These are phyloP conservation scores for Hypsizygus ulmarius DNA, from an alignment of 1,284 basidiomycete genomes.

Conservation along the genomic window DNA sequence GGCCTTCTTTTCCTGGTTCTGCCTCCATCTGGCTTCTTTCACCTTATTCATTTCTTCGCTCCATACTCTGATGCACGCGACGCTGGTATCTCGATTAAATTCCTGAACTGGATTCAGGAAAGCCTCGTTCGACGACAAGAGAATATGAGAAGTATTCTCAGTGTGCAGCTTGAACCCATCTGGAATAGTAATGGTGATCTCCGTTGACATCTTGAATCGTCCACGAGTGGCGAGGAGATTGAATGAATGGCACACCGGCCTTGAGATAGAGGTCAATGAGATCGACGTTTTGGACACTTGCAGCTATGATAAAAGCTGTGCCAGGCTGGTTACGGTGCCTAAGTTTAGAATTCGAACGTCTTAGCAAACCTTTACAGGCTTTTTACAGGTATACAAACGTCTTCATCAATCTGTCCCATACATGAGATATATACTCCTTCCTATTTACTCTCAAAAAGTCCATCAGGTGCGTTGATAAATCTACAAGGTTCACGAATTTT, in stretches of 20 bases:
- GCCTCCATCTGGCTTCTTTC: conserved; percentile 62
- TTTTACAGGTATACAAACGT: no score
- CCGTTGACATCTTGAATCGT: conserved; percentile 19
- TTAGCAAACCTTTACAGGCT: no score
- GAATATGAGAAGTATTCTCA: conserved; percentile 83
- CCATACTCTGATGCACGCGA: conserved; percentile 88
- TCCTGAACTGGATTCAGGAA: conserved; percentile 99
- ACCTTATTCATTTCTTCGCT: conserved; percentile 66
- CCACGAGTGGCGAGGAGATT: not conserved
- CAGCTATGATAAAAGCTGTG: not conserved
- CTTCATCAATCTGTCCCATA: no score
- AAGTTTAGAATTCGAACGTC: no score
- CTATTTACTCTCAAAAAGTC: no score
- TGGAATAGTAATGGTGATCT: conserved; percentile 46
- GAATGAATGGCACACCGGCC: conserved; percentile 21
- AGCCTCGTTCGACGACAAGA: conserved; percentile 78
- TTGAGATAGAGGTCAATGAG: conserved; percentile 8
- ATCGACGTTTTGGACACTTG: conserved; percentile 9
- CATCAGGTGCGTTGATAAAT: no score
- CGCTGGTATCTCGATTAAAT: conserved; percentile 94
- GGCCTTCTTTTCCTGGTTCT: conserved; percentile 34
- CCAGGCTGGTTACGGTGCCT: no score
- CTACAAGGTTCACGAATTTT: no score
- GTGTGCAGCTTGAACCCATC: conserved; percentile 79
- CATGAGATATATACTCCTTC: no score